Base-by-base conservation (phyloP, 2,329 filamentous ascomycete species). In the Chaetomiaceae sp. region DNA sequence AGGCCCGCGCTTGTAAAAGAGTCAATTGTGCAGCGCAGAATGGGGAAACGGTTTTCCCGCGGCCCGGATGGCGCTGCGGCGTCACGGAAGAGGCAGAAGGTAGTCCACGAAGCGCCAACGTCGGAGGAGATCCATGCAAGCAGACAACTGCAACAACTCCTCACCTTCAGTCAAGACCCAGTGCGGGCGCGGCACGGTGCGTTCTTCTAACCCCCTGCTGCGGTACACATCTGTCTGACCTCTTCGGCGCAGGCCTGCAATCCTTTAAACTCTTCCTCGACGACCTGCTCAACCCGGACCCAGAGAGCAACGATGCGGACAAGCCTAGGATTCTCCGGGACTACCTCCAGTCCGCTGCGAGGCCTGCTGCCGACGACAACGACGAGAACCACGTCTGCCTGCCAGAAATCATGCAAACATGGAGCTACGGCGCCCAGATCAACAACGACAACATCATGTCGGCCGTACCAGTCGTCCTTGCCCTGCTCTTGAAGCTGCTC, bases 361-460 rank as follows among this genome's bases (percentile, higher is more conserved):
- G 75, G 60, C 77, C 80, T 1, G 68, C 69, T n/a, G n/a, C n/a
- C n/a, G n/a, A n/a, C 51, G 72, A 75, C 51, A 76, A 72, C 36
- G 81, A 83, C 33, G 78, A 81, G 48, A 76, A 81, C 48, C 74
- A 80, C 6, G 75, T 85, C 21, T 89, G 85, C 61, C 79, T 97
- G 27, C 73, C 79, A 2, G 89, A 96, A 62, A 73, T 97, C 34
- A 87, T 95, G 71, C 87, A 95, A 62, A 90, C 85, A 54, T 97
- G 92, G 92, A 84, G 83, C 43, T 90, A 88, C 72, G 90, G 88
- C 4, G 83, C 84, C 27, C 85, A 89, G 66, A 82, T 83, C 59
- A 89, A 89, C 65, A 87, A 91, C 61, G 90, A 96, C 54, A 81
- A 84, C 50, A 75, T 96, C 54, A 79, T 94, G 66, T 92, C 90